Conservation (phyloP, 305 asterid genomes). For the Fraxinus paxiana region DNA sequence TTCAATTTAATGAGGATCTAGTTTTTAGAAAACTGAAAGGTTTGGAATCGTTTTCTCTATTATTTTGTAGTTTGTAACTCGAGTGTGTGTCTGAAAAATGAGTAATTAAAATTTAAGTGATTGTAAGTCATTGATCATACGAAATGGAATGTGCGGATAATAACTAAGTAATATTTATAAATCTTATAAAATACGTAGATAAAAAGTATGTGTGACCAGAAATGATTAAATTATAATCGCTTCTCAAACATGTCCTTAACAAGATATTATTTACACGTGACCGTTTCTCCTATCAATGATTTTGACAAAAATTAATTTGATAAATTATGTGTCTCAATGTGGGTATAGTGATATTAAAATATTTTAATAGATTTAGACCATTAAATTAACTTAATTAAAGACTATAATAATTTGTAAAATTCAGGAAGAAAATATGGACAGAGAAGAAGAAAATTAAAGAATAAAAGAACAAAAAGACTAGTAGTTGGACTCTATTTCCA, state of each 20-base stretch:
- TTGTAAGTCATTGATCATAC: neutral
- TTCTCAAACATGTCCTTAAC: neutral
- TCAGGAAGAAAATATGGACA: neutral
- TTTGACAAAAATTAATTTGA: too few relatives aligned
- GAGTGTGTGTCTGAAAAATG: neutral
- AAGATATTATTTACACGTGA: neutral
- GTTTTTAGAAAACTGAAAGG: neutral
- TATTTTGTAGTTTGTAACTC: neutral
- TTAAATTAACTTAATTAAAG: neutral
- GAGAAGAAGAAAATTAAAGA: neutral
- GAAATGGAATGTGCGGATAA: neutral
- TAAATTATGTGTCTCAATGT: neutral
- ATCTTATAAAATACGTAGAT: neutral
- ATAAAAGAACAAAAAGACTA: neutral
- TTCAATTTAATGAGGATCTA: neutral
- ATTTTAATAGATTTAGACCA: too few relatives aligned
- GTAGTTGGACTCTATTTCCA: neutral
- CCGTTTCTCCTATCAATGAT: neutral
- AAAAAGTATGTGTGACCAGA: neutral
- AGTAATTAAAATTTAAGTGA: neutral
- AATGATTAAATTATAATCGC: too few relatives aligned
- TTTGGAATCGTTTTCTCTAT: neutral
- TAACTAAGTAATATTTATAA: too few relatives aligned
- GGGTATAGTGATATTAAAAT: neutral
- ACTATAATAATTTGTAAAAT: too few relatives aligned